Conservation (phyloP, 2,329 filamentous ascomycete genomes). For the Trichoderma aggressivum region DNA sequence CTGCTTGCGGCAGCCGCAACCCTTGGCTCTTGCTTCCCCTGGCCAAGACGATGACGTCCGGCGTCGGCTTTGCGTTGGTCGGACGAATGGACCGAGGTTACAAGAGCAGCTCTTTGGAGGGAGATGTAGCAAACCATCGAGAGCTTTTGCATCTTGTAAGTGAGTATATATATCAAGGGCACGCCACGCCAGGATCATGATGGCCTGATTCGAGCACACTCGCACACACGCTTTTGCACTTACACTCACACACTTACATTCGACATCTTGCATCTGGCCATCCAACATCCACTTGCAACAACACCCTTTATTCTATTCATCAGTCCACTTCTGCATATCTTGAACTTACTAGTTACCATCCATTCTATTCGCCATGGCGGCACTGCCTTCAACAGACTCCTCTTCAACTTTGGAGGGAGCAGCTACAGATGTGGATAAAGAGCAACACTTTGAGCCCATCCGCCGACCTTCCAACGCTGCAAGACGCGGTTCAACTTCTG, state of each 20-base stretch:
- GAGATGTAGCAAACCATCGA: not conserved
- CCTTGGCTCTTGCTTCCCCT: not conserved
- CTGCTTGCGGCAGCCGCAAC: not conserved
- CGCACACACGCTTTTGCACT: not conserved
- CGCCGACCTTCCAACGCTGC: not conserved
- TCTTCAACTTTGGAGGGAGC: not conserved
- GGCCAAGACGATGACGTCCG: not conserved
- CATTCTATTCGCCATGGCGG: not conserved
- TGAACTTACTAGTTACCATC: not conserved
- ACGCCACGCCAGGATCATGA: not conserved
- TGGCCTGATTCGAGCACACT: constrained; percentile 14
- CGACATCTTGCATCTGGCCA: not conserved
- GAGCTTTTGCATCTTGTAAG: not conserved
- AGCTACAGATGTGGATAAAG: not conserved
- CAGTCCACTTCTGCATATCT: not conserved
- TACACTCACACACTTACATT: not conserved
- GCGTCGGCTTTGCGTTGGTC: not conserved
- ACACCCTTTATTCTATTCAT: not conserved
- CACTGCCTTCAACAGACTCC: not conserved
- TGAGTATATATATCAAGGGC: constrained; percentile 6
- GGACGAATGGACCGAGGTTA: constrained; percentile 19
- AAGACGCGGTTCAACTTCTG: not conserved
- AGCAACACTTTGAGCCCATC: not conserved
- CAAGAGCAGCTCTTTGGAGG: not conserved
- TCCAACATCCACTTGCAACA: not conserved